Conservation (phyloP, 805 yeast species). For the Spathaspora sp. region DNA sequence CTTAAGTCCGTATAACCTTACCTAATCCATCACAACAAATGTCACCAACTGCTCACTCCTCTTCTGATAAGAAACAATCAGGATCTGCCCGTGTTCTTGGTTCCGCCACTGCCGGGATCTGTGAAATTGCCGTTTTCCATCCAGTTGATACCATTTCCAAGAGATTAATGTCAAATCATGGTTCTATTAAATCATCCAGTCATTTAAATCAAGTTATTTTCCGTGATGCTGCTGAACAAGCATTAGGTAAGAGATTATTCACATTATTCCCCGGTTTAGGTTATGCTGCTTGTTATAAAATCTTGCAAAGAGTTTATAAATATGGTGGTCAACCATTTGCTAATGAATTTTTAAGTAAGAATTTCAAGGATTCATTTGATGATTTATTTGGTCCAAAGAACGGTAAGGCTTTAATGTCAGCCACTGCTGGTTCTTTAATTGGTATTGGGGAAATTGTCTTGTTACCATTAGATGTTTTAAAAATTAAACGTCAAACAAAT, state of each 20-base stretch:
- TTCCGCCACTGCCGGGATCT: constrained; percentile 97
- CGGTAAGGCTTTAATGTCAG: constrained; percentile 95
- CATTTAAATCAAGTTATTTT: constrained; percentile 86
- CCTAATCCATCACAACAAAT: constrained; percentile 12
- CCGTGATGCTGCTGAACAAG: constrained; percentile 71
- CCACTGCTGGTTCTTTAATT: constrained; percentile 94
- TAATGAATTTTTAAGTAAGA: constrained; percentile 80
- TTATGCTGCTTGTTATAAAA: constrained; percentile 95
- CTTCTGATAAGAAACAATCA: constrained; percentile 76
- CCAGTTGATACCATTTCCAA: constrained; percentile 98
- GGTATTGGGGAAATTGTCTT: constrained; percentile 98
- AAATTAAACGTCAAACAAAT: constrained; percentile 98
- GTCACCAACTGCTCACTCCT: constrained; percentile 26
- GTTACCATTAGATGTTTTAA: constrained; percentile 92
- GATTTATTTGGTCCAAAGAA: constrained; percentile 83
- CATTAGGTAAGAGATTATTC: constrained; percentile 65
- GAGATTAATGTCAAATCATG: constrained; percentile 83
- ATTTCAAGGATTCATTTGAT: constrained; percentile 71
- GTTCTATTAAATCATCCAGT: constrained; percentile 56
- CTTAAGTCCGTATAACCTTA: background rate
- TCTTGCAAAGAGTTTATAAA: constrained; percentile 95
- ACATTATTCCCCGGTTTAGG: constrained; percentile 97
- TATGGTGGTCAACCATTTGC: constrained; percentile 99
- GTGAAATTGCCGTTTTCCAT: constrained; percentile 95
- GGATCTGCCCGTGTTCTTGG: constrained; percentile 90